These are phyloP conservation scores for Pulicaria dysenterica DNA, from an alignment of 129 eudicot genomes.

Conservation along the genomic window DNA sequence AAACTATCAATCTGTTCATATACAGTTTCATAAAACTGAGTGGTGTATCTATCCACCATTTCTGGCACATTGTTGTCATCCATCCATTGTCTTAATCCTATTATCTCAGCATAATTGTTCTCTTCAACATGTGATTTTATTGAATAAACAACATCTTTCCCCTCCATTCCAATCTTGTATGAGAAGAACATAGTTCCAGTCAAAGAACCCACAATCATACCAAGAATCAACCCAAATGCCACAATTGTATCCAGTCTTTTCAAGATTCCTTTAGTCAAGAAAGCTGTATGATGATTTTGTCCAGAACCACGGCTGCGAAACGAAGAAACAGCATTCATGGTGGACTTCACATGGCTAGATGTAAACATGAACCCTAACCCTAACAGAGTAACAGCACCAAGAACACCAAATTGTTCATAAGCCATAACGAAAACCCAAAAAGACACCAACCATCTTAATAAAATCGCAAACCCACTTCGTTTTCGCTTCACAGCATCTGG, in stretches of 20 bases:
- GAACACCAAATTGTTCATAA: conserved; percentile 66
- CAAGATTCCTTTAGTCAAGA: conserved; percentile 70
- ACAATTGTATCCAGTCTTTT: conserved; percentile 71
- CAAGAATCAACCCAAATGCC: conserved; percentile 77
- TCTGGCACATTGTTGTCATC: conserved; percentile 90
- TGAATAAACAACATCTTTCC: conserved; percentile 83
- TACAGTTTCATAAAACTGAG: conserved; percentile 71
- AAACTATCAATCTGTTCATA: conserved; percentile 76
- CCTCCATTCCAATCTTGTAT: conserved; percentile 86
- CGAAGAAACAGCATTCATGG: conserved; percentile 68
- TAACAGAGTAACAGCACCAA: conserved; percentile 60
- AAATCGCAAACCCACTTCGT: conserved; percentile 60
- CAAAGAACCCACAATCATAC: conserved; percentile 73
- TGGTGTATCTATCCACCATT: conserved; percentile 75
- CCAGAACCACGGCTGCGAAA: conserved; percentile 61
- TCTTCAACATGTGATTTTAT: conserved; percentile 75
- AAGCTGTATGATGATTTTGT: conserved; percentile 40
- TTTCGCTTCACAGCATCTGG: conserved; percentile 33
- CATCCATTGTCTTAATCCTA: conserved; percentile 87
- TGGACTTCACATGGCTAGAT: conserved; percentile 56
- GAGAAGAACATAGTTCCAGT: conserved; percentile 68
- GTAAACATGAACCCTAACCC: conserved; percentile 78
- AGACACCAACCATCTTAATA: conserved; percentile 78
- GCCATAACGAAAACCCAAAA: conserved; percentile 88
- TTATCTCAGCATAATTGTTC: conserved; percentile 79